Percentiles rank a stretch among this genome's conserved stretches.
Evolutionary conservation across 1,139 yeast genomes (phyloP).

Genomic region (Suhomyces ambrosiae): DNA sequence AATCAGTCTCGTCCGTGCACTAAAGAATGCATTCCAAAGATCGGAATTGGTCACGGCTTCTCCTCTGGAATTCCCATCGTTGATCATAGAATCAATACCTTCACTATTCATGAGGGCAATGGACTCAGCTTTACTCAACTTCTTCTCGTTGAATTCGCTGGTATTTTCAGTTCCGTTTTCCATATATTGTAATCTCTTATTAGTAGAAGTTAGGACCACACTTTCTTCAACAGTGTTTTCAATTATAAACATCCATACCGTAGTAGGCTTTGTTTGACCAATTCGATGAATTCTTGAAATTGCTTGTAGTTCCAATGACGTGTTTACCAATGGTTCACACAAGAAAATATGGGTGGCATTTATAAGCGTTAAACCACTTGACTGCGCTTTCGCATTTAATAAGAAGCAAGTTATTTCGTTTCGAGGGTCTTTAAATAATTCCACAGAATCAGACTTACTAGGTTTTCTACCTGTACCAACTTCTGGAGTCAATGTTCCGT

Average conservation of each 20-base stretch:
- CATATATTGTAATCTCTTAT: slow-evolving; percentile 47
- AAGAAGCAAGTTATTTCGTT: slow-evolving; percentile 75
- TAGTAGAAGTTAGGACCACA: slow-evolving; percentile 62
- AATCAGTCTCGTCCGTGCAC: slow-evolving; percentile 22
- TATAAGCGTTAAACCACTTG: slow-evolving; percentile 85
- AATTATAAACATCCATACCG: slow-evolving; percentile 89
- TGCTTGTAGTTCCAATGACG: slow-evolving; percentile 87
- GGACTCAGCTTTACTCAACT: slow-evolving; percentile 36
- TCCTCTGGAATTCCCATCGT: slow-evolving; percentile 47
- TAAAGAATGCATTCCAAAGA: slow-evolving; percentile 62
- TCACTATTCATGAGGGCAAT: slow-evolving; percentile 39
- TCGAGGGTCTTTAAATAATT: slow-evolving; percentile 61
- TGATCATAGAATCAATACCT: slow-evolving; percentile 46
- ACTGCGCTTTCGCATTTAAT: slow-evolving; percentile 81
- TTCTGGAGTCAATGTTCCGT: slow-evolving; percentile 40
- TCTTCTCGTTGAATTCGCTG: slow-evolving; percentile 18
- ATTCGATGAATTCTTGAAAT: slow-evolving; percentile 89
- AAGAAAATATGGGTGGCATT: slow-evolving; percentile 90
- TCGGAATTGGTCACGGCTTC: slow-evolving; percentile 58
- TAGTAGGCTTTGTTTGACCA: slow-evolving; percentile 79
- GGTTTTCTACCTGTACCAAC: slow-evolving; percentile 32
- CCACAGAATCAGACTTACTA: slow-evolving; percentile 48
- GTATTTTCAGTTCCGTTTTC: slow-evolving; percentile 14
- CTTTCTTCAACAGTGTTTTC: slow-evolving; percentile 89
- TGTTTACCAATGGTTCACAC: slow-evolving; percentile 90